Conservation (phyloP, 148 eudicot genomes). For the Diospyros lotus region DNA sequence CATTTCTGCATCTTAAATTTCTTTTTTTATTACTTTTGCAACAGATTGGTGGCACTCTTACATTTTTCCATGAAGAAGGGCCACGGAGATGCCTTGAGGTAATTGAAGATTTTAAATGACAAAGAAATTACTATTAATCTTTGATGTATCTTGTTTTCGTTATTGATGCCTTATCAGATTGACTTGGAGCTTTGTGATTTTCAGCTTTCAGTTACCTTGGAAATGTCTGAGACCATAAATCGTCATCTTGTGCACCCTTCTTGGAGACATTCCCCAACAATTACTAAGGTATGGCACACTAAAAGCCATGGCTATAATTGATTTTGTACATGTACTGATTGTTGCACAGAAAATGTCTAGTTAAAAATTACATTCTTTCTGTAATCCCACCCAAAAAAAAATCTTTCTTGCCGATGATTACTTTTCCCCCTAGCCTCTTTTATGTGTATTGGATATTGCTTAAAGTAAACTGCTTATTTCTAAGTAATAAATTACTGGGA, state of each 20-base stretch:
- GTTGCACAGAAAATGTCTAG: neutral
- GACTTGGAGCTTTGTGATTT: conserved; percentile 12
- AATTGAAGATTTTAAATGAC: conserved; percentile 9
- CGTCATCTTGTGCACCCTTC: conserved; percentile 82
- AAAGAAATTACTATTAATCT: neutral
- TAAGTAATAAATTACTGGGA: neutral
- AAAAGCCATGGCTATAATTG: neutral
- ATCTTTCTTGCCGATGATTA: neutral
- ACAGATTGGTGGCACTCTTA: conserved; percentile 98
- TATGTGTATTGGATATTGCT: neutral
- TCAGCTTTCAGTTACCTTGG: conserved; percentile 88
- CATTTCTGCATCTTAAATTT: conserved; percentile 1
- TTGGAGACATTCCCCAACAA: conserved; percentile 80
- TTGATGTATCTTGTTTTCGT: neutral
- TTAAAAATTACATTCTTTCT: no score
- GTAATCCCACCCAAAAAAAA: no score
- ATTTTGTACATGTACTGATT: neutral
- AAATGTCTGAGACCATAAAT: conserved; percentile 79
- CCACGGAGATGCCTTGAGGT: conserved; percentile 97
- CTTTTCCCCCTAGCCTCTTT: neutral
- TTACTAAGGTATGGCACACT: conserved; percentile 61
- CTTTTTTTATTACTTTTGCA: conserved; percentile 13
- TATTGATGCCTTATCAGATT: conserved; percentile 6
- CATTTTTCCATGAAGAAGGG: conserved; percentile 88
- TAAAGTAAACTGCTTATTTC: neutral